These are phyloP conservation scores for Fraxinus xanthoxyloides DNA, from an alignment of 305 asterid species.

Conservation along the genomic window DNA sequence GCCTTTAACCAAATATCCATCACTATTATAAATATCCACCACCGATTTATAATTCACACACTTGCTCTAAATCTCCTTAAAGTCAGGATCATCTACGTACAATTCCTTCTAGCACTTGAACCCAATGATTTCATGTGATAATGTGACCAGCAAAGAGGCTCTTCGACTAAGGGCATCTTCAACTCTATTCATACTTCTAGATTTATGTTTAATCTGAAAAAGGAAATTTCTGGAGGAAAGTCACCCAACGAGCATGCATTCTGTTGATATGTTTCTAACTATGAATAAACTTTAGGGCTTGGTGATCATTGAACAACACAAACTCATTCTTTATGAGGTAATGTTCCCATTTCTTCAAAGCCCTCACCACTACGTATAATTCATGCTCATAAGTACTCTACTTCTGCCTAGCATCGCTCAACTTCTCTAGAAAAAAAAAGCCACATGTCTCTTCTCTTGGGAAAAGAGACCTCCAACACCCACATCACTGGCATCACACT, in stretches of 20 bases:
- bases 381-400: background rate
- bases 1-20: background rate
- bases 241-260: background rate
- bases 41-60: background rate
- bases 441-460: background rate
- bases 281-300: background rate
- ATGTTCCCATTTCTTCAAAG: background rate
- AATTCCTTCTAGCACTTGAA: background rate
- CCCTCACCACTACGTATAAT: background rate
- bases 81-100: background rate
- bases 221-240: background rate
- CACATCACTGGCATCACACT: background rate
- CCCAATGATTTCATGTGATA: background rate
- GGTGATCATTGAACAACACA: background rate
- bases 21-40: background rate
- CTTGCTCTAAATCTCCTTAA: background rate
- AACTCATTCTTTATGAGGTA: background rate
- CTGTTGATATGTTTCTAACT: background rate
- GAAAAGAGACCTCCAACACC: background rate
- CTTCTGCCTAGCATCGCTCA: background rate
- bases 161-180: background rate
- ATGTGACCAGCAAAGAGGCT: background rate
- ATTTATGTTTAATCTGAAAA: background rate
- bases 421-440: background rate
- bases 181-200: background rate